A percentile compares a stretch with the other conserved stretches of the same genome.
Conservation (phyloP, 2,329 filamentous ascomycete genomes). For the Diaporthe batatas region DNA sequence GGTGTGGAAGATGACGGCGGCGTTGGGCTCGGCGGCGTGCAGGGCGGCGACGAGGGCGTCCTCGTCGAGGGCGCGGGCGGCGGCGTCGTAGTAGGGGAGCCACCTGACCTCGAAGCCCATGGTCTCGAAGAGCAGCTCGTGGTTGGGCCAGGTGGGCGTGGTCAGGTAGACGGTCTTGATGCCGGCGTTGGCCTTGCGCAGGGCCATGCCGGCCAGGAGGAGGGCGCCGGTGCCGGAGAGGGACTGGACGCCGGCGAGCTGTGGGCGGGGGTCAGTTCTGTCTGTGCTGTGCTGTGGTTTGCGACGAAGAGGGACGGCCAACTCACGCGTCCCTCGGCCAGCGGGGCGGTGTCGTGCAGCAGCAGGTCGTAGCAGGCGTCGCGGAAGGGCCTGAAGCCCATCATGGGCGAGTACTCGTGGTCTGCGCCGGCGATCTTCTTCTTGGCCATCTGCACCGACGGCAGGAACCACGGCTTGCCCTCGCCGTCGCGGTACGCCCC, state of each 20-base stretch:
- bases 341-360: conserved; percentile 47
- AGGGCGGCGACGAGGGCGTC: conserved; percentile 49
- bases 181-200: conserved; percentile 47
- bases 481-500: conserved; percentile 56
- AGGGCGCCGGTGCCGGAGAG: conserved; percentile 58
- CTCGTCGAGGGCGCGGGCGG: conserved; percentile 51
- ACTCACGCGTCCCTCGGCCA: conserved; percentile 50
- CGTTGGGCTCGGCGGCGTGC: conserved; percentile 46
- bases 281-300: no score
- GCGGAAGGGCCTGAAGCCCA: conserved; percentile 51
- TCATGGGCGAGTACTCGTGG: conserved; percentile 56
- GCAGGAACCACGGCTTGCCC: conserved; percentile 55
- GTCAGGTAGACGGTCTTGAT: conserved; percentile 53
- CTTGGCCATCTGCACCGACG: conserved; percentile 51
- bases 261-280: no score
- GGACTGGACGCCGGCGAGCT: conserved; percentile 48
- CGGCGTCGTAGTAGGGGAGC: conserved; percentile 56
- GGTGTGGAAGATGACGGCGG: conserved; percentile 54
- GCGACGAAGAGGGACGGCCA: no score
- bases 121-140: conserved; percentile 53
- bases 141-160: conserved; percentile 58
- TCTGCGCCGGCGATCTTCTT: conserved; percentile 43
- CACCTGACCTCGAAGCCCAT: conserved; percentile 51
- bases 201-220: conserved; percentile 51
- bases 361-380: conserved; percentile 51